Evolutionary conservation across 208 protist species (phyloP), one percentile per base, ranked within the genome.

Genomic region (Leishmania major): DNA sequence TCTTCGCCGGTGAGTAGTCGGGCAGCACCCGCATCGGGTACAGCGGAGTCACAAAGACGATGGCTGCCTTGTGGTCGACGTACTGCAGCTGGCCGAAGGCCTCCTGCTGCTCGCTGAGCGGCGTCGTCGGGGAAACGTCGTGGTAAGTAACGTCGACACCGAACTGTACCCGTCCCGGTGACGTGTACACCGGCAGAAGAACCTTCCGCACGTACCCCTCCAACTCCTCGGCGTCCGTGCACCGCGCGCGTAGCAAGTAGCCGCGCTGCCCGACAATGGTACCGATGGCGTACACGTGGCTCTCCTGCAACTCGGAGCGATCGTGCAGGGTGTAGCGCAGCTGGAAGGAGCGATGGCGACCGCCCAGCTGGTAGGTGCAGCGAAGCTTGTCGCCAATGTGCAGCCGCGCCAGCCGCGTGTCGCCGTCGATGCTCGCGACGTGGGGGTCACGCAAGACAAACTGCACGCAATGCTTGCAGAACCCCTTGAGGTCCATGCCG

Each of bases 1-100:
- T 96, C 86, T 96, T 93, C 35, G 92, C 92, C 31, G 95, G 93
- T 17, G 93, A 96, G 79, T 94, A 96, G 85, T 98, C 95, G 1
- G 92, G 95, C 40, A 92, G 81, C 19, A 95, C 88, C 51, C 88
- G 87, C 90, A 98, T 94, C 17, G 95, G 92, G 84, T 96, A 93
- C 83, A 96, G 88, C 28, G 95, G 93, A 11, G 95, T 84, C 3
- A 89, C 87, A 79, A 98, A 96, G 74, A 90, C 83, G 28, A 96
- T 85, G 28, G 93, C 92, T 22, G 95, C 95, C 79, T 96, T 89
- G 62, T 92, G 86, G 71, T 98, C 95, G 22, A 91, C 88, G 86
- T 96, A 98, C 66, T 87, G 87, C 70, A 98, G 78, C 89, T 96
- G 92, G 7, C 95, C 95, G 57, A 91, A 95, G 5, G 84, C 88